These are phyloP conservation scores for Xylariaceae sp. DNA, from an alignment of 2,329 filamentous ascomycete species.

Conservation along the genomic window DNA sequence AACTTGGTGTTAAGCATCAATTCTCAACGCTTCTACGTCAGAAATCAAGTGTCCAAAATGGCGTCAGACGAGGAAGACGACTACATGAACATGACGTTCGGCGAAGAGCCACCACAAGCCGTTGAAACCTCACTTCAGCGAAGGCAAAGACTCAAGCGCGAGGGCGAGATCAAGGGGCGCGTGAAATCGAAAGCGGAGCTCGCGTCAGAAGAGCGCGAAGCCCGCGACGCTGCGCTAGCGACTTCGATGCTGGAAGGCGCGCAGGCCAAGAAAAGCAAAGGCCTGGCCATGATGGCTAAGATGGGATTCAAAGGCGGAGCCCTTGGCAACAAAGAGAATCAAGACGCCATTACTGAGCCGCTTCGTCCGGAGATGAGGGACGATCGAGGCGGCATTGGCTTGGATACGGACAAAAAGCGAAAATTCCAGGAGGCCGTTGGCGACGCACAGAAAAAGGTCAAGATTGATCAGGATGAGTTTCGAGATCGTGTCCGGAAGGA, in stretches of 20 bases:
- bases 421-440: constrained; percentile 63
- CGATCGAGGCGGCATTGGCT: constrained; percentile 75
- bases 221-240: constrained; percentile 71
- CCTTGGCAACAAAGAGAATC: constrained; percentile 60
- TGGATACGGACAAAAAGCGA: constrained; percentile 79
- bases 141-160: constrained; percentile 49
- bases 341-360: constrained; percentile 54
- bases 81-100: constrained; percentile 95
- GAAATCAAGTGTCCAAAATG: constrained; percentile 9
- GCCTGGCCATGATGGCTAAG: constrained; percentile 92
- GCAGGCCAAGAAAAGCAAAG: constrained; percentile 67
- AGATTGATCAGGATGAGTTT: constrained; percentile 67
- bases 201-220: constrained; percentile 66
- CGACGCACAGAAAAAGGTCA: constrained; percentile 54
- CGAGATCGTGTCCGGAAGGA: constrained; percentile 68
- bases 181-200: constrained; percentile 80
- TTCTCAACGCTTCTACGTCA: neutral
- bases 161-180: constrained; percentile 64
- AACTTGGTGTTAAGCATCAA: no score
- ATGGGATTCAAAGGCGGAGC: constrained; percentile 83
- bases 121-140: constrained; percentile 55
- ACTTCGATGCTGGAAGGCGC: constrained; percentile 61
- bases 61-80: constrained; percentile 69
- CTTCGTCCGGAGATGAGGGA: constrained; percentile 74
- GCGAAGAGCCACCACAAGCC: constrained; percentile 53